phyloP scores from a whole-genome alignment of 2,329 filamentous ascomycete species.

The Arthroderma uncinatum region DNA sequence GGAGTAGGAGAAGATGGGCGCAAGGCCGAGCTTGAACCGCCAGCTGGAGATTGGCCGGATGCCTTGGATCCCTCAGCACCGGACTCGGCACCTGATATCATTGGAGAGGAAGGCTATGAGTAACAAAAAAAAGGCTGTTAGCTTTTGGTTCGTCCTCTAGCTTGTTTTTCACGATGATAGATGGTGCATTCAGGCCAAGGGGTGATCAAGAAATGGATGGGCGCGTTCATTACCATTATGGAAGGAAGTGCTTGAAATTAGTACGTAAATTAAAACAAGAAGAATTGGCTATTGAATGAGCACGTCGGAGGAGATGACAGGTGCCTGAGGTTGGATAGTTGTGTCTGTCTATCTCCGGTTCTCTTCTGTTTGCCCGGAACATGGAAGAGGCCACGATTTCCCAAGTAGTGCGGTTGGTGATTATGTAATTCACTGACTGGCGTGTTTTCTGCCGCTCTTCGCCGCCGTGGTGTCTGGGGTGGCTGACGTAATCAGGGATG shows the following conservation, averaged over 20 bases:
- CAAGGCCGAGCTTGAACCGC: slow-evolving; percentile 59
- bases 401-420: slow-evolving; percentile 1
- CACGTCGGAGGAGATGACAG: neutral
- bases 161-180: neutral
- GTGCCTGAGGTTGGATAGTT: neutral
- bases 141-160: neutral
- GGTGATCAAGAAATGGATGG: neutral
- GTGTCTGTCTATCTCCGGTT: neutral
- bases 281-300: neutral
- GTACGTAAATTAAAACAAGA: neutral
- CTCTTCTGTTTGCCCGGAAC: neutral
- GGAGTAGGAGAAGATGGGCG: slow-evolving; percentile 78
- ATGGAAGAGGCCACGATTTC: slow-evolving; percentile 4
- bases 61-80: slow-evolving; percentile 43
- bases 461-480: neutral
- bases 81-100: slow-evolving; percentile 36
- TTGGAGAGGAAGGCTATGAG: slow-evolving; percentile 29
- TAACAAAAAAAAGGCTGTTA: neutral
- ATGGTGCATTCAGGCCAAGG: neutral
- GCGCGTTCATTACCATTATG: slow-evolving; percentile 1
- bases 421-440: neutral
- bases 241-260: neutral
- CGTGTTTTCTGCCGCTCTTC: neutral
- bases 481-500: neutral
- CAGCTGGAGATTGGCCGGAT: slow-evolving; percentile 35